phyloP scores from a whole-genome alignment of 257 asterid species.

The Ilex asprella region DNA sequence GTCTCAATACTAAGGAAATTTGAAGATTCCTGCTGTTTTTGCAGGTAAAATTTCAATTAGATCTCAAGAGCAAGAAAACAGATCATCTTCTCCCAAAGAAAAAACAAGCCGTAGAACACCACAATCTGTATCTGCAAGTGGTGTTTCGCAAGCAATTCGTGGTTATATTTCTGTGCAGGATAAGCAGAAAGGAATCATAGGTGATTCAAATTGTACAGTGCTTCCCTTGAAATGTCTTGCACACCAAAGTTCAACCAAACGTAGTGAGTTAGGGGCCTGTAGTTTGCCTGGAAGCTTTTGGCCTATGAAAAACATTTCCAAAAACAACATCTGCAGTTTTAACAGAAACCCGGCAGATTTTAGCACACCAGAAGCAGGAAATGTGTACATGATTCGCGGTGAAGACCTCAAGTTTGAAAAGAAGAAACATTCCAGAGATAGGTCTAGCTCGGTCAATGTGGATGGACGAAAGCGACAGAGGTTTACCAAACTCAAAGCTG shows the following conservation, averaged over 20 bases:
- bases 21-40: neutral
- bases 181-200: too few species aligned
- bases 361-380: conserved; percentile 38
- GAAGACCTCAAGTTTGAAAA: conserved; percentile 33
- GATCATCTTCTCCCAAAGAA: neutral
- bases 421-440: conserved; percentile 14
- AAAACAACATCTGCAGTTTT: conserved; percentile 10
- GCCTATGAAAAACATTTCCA: neutral
- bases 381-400: conserved; percentile 34
- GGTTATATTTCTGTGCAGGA: too few species aligned
- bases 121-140: neutral
- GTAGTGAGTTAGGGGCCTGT: too few species aligned
- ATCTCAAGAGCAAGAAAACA: conserved; percentile 16
- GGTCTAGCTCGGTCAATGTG: conserved; percentile 1
- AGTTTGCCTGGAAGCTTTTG: neutral
- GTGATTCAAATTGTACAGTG: too few species aligned
- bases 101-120: neutral
- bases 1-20: neutral
- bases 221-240: too few species aligned
- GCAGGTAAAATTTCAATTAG: conserved; percentile 17
- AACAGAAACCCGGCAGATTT: conserved; percentile 76
- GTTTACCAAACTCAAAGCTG: conserved; percentile 20
- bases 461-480: conserved; percentile 30
- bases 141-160: neutral
- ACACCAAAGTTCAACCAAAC: too few species aligned